These are phyloP conservation scores for Magnusiomyces suaveolens DNA, from an alignment of 1,139 yeast species.

Conservation along the genomic window DNA sequence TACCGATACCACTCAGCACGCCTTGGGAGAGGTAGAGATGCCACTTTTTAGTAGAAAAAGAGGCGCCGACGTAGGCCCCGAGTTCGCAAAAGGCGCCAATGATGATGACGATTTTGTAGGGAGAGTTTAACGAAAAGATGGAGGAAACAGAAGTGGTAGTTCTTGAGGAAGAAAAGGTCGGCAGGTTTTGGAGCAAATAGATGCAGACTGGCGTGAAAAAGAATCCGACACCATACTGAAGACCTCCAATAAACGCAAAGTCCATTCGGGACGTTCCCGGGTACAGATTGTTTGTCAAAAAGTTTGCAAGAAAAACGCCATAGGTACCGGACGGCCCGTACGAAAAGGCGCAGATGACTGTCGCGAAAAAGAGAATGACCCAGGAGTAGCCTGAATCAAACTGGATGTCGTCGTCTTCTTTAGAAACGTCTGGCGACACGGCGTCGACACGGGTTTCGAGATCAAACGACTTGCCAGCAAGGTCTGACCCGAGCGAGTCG, in stretches of 20 bases:
- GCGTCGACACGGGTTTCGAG: too few relatives aligned
- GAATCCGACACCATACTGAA: slow-evolving; percentile 51
- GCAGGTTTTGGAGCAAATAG: slow-evolving; percentile 30
- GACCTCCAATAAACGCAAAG: slow-evolving; percentile 62
- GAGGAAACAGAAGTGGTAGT: neutral
- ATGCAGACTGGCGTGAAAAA: slow-evolving; percentile 46
- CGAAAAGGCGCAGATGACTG: slow-evolving; percentile 45
- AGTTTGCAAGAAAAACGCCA: slow-evolving; percentile 58
- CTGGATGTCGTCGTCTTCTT: too few relatives aligned
- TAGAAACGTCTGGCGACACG: too few relatives aligned
- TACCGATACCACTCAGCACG: slow-evolving; percentile 51
- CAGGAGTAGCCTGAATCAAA: slow-evolving; percentile 62
- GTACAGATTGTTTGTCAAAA: slow-evolving; percentile 41
- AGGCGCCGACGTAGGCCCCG: slow-evolving; percentile 52
- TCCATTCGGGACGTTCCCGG: slow-evolving; percentile 51
- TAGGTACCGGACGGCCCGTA: slow-evolving; percentile 71
- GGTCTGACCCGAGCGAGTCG: too few relatives aligned
- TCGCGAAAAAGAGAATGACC: slow-evolving; percentile 50
- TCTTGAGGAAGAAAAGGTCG: neutral
- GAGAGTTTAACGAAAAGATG: slow-evolving; percentile 20
- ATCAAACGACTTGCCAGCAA: too few relatives aligned
- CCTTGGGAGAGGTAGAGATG: slow-evolving; percentile 67
- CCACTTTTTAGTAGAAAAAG: slow-evolving; percentile 51
- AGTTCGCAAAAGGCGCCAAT: slow-evolving; percentile 46
- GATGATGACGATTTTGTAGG: slow-evolving; percentile 35